Percentiles rank a stretch among this genome's conserved stretches.
Conservation (phyloP, 306 rosid genomes). For the Castanopsis chinensis region DNA sequence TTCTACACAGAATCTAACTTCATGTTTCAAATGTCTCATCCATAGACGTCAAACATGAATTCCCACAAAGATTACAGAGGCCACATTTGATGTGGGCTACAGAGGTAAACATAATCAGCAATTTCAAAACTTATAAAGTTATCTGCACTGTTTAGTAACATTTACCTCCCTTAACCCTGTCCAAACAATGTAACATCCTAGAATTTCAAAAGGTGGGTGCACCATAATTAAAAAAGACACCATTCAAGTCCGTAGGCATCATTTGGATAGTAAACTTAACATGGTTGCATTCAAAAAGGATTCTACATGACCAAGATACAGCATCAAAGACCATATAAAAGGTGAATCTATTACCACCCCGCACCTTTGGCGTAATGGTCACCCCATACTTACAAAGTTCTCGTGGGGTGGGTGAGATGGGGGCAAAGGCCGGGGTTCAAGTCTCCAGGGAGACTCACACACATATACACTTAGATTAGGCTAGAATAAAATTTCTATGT, state of each 20-base stretch:
- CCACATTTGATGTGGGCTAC: neutral
- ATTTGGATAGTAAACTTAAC: conserved; percentile 4
- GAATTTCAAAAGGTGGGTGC: neutral
- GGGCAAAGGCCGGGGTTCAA: no score
- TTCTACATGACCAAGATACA: neutral
- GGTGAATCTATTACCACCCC: neutral
- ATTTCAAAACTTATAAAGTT: neutral
- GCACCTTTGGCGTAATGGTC: no score
- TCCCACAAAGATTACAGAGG: neutral
- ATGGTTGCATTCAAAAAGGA: neutral
- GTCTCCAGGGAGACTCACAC: accelerated
- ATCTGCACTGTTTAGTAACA: no score
- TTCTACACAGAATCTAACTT: conserved; percentile 5
- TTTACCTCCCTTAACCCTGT: neutral
- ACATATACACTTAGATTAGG: no score
- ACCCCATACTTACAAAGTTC: no score
- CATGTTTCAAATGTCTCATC: conserved; percentile 9
- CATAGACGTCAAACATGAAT: conserved; percentile 11
- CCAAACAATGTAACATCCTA: conserved; percentile 8
- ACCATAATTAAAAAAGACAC: conserved; percentile 20
- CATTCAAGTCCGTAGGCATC: conserved; percentile 6
- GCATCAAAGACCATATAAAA: neutral
- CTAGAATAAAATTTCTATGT: no score
- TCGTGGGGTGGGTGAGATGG: no score
- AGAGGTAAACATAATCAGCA: neutral